Evolutionary conservation across 2,329 filamentous ascomycete genomes (phyloP).

Genomic region (Atkinsonella hypoxylon): DNA sequence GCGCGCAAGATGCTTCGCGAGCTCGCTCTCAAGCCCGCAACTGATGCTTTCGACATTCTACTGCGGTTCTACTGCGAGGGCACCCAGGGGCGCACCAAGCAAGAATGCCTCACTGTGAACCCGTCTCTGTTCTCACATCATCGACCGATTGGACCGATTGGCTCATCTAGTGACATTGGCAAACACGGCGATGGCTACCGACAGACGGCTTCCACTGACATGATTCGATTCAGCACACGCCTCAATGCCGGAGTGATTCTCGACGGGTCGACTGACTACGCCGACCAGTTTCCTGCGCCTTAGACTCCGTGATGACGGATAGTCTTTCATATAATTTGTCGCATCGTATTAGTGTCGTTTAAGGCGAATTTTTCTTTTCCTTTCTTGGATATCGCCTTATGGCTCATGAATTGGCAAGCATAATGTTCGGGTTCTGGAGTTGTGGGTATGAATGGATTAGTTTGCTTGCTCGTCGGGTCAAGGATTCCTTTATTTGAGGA

Average conservation of each 20-base stretch:
- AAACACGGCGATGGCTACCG: conserved; percentile 19
- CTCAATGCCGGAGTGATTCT: conserved; percentile 28
- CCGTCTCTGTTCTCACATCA: conserved; percentile 36
- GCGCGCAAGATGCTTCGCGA: conserved; percentile 30
- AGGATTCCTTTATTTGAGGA: no score
- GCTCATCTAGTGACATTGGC: conserved; percentile 24
- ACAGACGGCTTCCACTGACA: conserved; percentile 19
- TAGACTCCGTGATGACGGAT: no score
- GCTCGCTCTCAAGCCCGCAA: conserved; percentile 29
- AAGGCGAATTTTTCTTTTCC: no score
- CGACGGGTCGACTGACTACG: conserved; percentile 18
- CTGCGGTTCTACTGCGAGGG: conserved; percentile 35
- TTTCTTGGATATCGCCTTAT: no score
- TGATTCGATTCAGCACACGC: conserved; percentile 27
- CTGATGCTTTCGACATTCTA: conserved; percentile 30
- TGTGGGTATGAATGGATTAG: no score
- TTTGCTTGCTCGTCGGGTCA: no score
- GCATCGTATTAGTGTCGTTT: no score
- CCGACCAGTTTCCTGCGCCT: conserved; percentile 12
- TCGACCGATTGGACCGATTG: conserved; percentile 23
- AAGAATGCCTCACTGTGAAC: conserved; percentile 28
- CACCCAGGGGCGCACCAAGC: conserved; percentile 17
- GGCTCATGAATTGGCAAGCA: no score
- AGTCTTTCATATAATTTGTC: no score
- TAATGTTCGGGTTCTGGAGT: no score